Evolutionary conservation across 2,329 filamentous ascomycete genomes (phyloP).

Genomic region (Colletotrichum plurivorum): DNA sequence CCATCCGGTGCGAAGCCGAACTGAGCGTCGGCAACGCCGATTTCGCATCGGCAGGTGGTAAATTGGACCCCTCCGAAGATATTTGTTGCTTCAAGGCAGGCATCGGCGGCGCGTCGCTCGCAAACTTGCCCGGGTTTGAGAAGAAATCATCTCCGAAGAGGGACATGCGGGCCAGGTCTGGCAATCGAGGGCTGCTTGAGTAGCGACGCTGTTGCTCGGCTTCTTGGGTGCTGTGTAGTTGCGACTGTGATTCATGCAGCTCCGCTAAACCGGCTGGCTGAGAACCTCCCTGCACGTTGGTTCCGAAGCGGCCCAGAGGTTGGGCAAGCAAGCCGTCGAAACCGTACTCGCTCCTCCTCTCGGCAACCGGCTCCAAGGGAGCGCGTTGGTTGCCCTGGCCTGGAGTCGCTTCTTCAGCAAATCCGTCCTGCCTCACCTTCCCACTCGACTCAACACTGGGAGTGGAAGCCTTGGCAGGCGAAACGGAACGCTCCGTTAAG

Average conservation of each 20-base stretch:
- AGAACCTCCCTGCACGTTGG: slow-evolving; percentile 29
- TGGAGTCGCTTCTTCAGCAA: slow-evolving; percentile 9
- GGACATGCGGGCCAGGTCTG: slow-evolving; percentile 71
- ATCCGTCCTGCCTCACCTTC: not conserved
- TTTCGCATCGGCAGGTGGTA: not conserved
- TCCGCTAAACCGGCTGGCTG: slow-evolving; percentile 6
- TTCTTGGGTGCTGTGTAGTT: slow-evolving; percentile 34
- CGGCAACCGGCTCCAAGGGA: slow-evolving; percentile 66
- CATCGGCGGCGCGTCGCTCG: slow-evolving; percentile 46
- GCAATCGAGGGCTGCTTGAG: slow-evolving; percentile 71
- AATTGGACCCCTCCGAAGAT: not conserved
- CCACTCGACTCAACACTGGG: slow-evolving; percentile 40
- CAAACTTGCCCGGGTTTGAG: slow-evolving; percentile 49
- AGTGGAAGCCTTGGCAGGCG: slow-evolving; percentile 1
- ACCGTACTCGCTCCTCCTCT: slow-evolving; percentile 72
- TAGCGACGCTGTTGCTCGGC: slow-evolving; percentile 46
- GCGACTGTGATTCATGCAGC: slow-evolving; percentile 30
- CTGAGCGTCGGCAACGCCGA: slow-evolving; percentile 12
- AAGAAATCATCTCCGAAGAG: slow-evolving; percentile 73
- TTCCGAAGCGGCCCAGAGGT: slow-evolving; percentile 13
- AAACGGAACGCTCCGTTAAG: slow-evolving; percentile 15
- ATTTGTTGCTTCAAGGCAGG: slow-evolving; percentile 24
- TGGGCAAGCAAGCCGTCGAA: slow-evolving; percentile 58
- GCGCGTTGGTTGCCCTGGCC: slow-evolving; percentile 32
- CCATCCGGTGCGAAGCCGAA: slow-evolving; percentile 6